Conservation (phyloP, 805 yeast species). For the Saccharomycopsis amapae region DNA sequence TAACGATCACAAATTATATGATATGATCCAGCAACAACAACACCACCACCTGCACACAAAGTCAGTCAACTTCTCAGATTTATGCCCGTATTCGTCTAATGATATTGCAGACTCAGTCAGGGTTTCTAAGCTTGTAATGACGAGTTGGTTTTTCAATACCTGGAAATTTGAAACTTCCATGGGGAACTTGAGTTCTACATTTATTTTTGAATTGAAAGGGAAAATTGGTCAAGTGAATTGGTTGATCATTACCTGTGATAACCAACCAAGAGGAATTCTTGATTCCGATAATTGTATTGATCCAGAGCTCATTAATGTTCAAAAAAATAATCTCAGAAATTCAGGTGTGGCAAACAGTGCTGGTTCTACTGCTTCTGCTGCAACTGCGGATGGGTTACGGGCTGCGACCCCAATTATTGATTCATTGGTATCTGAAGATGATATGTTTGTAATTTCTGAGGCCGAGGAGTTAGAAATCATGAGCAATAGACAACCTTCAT, state of each 20-base stretch:
- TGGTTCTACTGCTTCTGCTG: no score
- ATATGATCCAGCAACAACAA: no score
- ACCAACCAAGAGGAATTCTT: conserved; percentile 17
- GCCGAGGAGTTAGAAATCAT: conserved; percentile 4
- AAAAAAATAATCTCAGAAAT: background rate
- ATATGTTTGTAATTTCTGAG: conserved; percentile 15
- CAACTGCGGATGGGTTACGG: no score
- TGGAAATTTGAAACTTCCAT: conserved; percentile 36
- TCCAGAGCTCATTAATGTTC: conserved; percentile 6
- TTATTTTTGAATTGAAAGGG: conserved; percentile 31
- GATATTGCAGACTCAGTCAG: conserved; percentile 1
- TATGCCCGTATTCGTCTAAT: background rate
- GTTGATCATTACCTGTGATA: conserved; percentile 32
- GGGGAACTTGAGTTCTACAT: conserved; percentile 30
- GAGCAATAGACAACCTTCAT: background rate
- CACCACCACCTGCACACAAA: background rate
- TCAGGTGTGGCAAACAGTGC: no score
- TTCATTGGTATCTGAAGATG: background rate
- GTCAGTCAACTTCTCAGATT: background rate
- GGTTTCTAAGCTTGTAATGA: conserved; percentile 32
- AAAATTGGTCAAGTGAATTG: conserved; percentile 34
- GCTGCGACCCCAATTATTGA: background rate
- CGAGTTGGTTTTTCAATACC: conserved; percentile 34
- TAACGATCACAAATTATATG: conserved; percentile 1
- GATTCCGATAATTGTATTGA: conserved; percentile 5